Conservation (phyloP, 106 monocot genomes). For the Dioscorea alata region DNA sequence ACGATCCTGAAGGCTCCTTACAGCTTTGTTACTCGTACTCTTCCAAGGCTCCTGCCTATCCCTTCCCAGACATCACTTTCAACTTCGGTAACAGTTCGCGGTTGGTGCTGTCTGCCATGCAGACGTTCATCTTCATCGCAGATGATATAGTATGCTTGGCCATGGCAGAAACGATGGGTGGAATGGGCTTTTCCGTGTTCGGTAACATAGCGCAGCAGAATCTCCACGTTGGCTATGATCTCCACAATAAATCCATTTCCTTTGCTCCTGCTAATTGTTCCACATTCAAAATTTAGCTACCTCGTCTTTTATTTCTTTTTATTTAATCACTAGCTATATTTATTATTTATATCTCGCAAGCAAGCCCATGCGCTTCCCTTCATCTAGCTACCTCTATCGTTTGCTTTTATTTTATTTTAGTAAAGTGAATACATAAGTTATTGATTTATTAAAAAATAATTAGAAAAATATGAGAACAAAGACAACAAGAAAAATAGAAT, state of each 20-base stretch:
- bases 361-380: no score
- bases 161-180: not conserved
- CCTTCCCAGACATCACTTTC: conserved; percentile 5
- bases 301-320: no score
- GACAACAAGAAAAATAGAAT: no score
- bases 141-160: conserved; percentile 10
- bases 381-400: no score
- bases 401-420: no score
- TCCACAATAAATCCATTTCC: not conserved
- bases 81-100: not conserved
- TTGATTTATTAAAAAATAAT: no score
- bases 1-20: not conserved
- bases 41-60: not conserved
- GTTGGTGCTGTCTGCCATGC: conserved; percentile 4
- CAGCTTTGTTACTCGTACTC: conserved; percentile 2
- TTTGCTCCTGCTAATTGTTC: conserved; percentile 2
- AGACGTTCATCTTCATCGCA: conserved; percentile 6
- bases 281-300: not conserved
- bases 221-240: conserved; percentile 6
- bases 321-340: no score
- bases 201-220: conserved; percentile 9
- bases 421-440: no score
- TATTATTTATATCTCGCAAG: no score
- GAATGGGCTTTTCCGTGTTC: not conserved
- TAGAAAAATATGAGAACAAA: no score